A percentile compares a stretch with the other conserved stretches of the same genome.
These are phyloP conservation scores for Colletotrichum falcatum DNA, from an alignment of 2,329 filamentous ascomycete genomes.

Conservation along the genomic window DNA sequence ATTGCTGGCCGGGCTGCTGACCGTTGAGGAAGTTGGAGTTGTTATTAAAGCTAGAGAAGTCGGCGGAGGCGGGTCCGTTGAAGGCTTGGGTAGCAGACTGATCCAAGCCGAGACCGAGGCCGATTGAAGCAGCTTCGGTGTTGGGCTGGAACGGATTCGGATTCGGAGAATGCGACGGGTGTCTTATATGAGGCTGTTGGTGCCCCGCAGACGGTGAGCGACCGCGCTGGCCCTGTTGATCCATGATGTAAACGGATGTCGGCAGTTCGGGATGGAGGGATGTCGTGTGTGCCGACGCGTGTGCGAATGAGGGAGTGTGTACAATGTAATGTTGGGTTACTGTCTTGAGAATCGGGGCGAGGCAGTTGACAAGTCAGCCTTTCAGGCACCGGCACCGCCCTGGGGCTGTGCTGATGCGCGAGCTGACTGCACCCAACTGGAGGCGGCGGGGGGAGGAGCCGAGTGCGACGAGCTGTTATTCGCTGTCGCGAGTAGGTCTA, in stretches of 20 bases:
- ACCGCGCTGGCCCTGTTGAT: constrained; percentile 60
- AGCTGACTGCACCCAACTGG: constrained; percentile 44
- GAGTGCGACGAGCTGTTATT: constrained; percentile 32
- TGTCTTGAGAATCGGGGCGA: constrained; percentile 53
- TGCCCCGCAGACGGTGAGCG: constrained; percentile 72
- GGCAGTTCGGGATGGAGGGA: constrained; percentile 41
- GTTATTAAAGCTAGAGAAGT: constrained; percentile 61
- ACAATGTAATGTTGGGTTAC: constrained; percentile 45
- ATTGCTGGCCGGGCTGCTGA: constrained; percentile 57
- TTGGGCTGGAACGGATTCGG: constrained; percentile 67
- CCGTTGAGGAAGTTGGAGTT: constrained; percentile 63
- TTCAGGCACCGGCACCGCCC: constrained; percentile 54
- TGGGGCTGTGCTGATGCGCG: constrained; percentile 57
- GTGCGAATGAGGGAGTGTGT: constrained; percentile 12
- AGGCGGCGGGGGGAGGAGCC: constrained; percentile 31
- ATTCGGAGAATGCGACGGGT: constrained; percentile 71
- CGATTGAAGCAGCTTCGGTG: constrained; percentile 56
- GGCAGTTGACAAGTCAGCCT: constrained; percentile 62
- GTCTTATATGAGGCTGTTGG: constrained; percentile 74
- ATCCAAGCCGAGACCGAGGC: constrained; percentile 71
- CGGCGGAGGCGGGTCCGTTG: constrained; percentile 54
- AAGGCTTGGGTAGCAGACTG: constrained; percentile 58
- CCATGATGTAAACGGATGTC: constrained; percentile 50
- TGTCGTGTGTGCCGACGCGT: constrained; percentile 27
- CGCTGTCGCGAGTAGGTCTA: constrained; percentile 34